A percentile compares a stretch with the other conserved stretches of the same genome.
phyloP scores from a whole-genome alignment of 768 basidiomycete species.

The Baorangia bicolor region DNA sequence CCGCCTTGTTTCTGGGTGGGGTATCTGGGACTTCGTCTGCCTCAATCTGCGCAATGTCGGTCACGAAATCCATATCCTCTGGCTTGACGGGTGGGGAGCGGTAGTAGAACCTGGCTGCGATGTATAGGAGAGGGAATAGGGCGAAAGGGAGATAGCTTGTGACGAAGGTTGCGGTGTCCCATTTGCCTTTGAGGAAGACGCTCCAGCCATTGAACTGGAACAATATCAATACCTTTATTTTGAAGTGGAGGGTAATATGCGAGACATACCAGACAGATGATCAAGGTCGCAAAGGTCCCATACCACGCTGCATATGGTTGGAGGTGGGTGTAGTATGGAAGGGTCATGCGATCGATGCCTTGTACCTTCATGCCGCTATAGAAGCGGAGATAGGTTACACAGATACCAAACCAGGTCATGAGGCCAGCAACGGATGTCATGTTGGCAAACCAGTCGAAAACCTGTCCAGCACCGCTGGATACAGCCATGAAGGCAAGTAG shows the following conservation, averaged over 20 bases:
- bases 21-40: constrained; percentile 70
- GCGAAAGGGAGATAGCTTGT: constrained; percentile 76
- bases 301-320: constrained; percentile 77
- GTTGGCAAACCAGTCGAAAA: constrained; percentile 80
- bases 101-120: constrained; percentile 50
- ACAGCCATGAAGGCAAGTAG: constrained; percentile 83
- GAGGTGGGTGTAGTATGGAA: constrained; percentile 68
- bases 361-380: constrained; percentile 79
- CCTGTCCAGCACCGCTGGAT: constrained; percentile 59
- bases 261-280: constrained; percentile 62
- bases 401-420: constrained; percentile 81
- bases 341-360: constrained; percentile 63
- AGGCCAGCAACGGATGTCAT: constrained; percentile 71
- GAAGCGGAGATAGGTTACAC: constrained; percentile 79
- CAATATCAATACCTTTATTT: constrained; percentile 29
- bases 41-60: constrained; percentile 67
- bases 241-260: background rate
- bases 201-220: constrained; percentile 46
- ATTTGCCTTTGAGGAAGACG: constrained; percentile 53
- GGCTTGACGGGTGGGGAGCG: constrained; percentile 29
- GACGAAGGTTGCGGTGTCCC: constrained; percentile 68
- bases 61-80: constrained; percentile 83
- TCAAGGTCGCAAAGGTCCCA: constrained; percentile 30
- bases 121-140: constrained; percentile 77
- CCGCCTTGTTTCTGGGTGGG: constrained; percentile 63